These are phyloP conservation scores for Phanerochaete sordida DNA, from an alignment of 768 basidiomycete genomes.

Conservation along the genomic window DNA sequence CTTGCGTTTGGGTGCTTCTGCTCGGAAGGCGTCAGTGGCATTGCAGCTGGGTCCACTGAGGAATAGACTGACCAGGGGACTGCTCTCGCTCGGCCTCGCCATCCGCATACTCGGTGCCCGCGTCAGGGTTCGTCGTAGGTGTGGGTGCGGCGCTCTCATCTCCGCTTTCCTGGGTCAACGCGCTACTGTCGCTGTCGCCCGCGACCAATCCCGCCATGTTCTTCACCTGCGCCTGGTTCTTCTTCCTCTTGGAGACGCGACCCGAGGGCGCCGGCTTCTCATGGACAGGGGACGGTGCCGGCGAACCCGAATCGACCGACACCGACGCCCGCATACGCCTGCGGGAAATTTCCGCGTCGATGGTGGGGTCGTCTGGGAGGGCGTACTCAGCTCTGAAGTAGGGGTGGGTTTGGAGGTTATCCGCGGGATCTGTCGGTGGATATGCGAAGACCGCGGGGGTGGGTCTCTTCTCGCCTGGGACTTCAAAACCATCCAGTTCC, in stretches of 20 bases:
- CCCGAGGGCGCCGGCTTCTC: constrained; percentile 27
- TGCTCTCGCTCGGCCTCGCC: constrained; percentile 59
- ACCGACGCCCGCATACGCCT: constrained; percentile 64
- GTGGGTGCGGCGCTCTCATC: constrained; percentile 64
- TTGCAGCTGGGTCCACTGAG: not conserved
- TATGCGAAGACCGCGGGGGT: constrained; percentile 44
- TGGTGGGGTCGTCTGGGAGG: constrained; percentile 55
- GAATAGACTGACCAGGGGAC: constrained; percentile 46
- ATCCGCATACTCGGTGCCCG: constrained; percentile 61
- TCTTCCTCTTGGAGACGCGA: constrained; percentile 43
- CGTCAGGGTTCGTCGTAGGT: constrained; percentile 70
- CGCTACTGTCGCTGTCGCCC: constrained; percentile 84
- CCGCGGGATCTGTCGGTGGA: constrained; percentile 64
- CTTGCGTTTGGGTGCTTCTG: constrained; percentile 17
- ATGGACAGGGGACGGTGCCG: constrained; percentile 37
- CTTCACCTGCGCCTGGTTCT: constrained; percentile 38
- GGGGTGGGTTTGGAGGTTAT: constrained; percentile 66
- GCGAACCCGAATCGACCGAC: constrained; percentile 61
- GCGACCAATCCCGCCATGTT: constrained; percentile 70
- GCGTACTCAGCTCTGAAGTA: constrained; percentile 71
- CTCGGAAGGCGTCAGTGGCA: not conserved
- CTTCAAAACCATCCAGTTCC: constrained; percentile 42
- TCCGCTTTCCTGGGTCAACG: constrained; percentile 77
- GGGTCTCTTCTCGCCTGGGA: constrained; percentile 24
- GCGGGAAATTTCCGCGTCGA: constrained; percentile 56